Conservation (phyloP, 208 protist genomes). For the Hexamita inflata region DNA sequence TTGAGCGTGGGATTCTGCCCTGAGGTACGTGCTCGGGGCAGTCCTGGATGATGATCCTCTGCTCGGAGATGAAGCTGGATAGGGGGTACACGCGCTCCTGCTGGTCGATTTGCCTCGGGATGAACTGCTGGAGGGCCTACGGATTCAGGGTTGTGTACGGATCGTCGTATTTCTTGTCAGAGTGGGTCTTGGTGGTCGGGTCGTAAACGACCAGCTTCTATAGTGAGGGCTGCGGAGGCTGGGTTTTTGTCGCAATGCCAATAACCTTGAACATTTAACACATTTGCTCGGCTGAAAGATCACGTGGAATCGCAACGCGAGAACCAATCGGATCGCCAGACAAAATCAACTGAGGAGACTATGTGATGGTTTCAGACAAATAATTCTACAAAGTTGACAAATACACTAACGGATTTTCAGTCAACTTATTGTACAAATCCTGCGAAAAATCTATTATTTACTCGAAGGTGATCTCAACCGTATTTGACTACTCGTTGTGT, state of each 20-base stretch:
- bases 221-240: not conserved
- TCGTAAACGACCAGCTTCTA: not conserved
- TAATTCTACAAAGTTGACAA: too few relatives aligned
- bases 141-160: conserved; percentile 4
- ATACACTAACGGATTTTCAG: too few relatives aligned
- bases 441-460: too few relatives aligned
- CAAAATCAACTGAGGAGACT: too few relatives aligned
- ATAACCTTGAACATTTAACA: not conserved
- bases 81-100: not conserved
- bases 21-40: not conserved
- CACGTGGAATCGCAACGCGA: not conserved
- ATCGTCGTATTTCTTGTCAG: not conserved
- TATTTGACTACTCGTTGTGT: too few relatives aligned
- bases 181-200: not conserved
- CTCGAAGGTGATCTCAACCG: too few relatives aligned
- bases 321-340: not conserved
- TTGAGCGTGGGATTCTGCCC: not conserved
- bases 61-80: not conserved
- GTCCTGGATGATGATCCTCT: conserved; percentile 10
- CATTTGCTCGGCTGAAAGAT: not conserved
- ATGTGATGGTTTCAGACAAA: too few relatives aligned
- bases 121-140: not conserved
- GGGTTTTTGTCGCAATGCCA: not conserved
- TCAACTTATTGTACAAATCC: too few relatives aligned
- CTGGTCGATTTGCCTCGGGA: not conserved